These are phyloP conservation scores for Colletotrichum graminicola DNA, from an alignment of 2,329 filamentous ascomycete species.

Conservation along the genomic window DNA sequence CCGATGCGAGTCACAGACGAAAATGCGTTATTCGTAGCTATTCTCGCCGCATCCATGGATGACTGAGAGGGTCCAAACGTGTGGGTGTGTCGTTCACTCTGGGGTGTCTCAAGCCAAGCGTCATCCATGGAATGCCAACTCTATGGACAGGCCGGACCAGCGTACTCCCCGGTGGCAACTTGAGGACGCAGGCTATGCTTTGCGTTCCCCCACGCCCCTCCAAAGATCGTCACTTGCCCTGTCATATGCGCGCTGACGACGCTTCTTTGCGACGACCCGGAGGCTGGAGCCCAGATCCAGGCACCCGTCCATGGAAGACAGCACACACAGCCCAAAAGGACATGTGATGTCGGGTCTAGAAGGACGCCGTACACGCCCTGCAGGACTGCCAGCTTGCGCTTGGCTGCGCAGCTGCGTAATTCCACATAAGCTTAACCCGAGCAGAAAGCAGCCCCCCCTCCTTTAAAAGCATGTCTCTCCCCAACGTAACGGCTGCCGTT, in stretches of 20 bases:
- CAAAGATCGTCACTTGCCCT: slow-evolving; percentile 12
- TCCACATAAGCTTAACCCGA: slow-evolving; percentile 34
- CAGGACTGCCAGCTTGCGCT: slow-evolving; percentile 4
- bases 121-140: slow-evolving; percentile 26
- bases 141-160: slow-evolving; percentile 2
- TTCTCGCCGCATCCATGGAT: background rate
- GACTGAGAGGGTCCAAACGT: slow-evolving; percentile 18
- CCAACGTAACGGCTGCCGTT: background rate
- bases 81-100: background rate
- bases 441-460: background rate
- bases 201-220: slow-evolving; percentile 27
- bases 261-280: slow-evolving; percentile 39
- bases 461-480: slow-evolving; percentile 27
- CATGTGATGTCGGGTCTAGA: slow-evolving; percentile 39
- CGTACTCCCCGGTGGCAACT: slow-evolving; percentile 27
- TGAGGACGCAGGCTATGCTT: slow-evolving; percentile 28
- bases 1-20: slow-evolving; percentile 34
- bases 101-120: slow-evolving; percentile 35
- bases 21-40: slow-evolving; percentile 23
- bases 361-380: background rate
- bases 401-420: slow-evolving; percentile 33
- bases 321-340: slow-evolving; percentile 4
- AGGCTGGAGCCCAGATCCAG: slow-evolving; percentile 37
- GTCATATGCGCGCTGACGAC: slow-evolving; percentile 39
- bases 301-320: slow-evolving; percentile 31